Conservation (phyloP, 345 rosid genomes). For the Ceriops tagal region DNA sequence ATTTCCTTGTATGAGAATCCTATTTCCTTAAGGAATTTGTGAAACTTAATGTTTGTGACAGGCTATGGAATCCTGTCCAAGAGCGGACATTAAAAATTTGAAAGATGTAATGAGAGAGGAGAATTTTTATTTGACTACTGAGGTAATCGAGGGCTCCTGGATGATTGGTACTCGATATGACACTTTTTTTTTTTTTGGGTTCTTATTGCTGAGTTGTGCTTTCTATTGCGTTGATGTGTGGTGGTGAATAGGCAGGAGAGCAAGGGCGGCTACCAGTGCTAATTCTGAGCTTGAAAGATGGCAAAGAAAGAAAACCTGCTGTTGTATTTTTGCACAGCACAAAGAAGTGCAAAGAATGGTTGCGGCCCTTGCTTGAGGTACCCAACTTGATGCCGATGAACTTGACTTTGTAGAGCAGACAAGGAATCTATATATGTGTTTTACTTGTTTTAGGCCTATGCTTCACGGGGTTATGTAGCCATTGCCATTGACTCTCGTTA, state of each 20-base stretch:
- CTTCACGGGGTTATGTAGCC: conserved; percentile 81
- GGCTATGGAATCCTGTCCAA: conserved; percentile 81
- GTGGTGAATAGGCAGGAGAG: conserved; percentile 47
- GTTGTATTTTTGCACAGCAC: conserved; percentile 87
- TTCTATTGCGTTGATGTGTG: neutral
- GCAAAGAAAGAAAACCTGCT: conserved; percentile 51
- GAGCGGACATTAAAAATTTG: conserved; percentile 38
- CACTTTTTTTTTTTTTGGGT: neutral
- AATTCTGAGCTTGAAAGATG: conserved; percentile 55
- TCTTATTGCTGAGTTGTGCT: neutral
- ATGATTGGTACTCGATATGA: neutral
- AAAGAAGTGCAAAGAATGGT: conserved; percentile 74
- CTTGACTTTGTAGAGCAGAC: neutral
- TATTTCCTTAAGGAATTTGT: neutral
- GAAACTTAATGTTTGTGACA: conserved; percentile 15
- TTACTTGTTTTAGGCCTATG: conserved; percentile 59
- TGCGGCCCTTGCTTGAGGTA: conserved; percentile 88
- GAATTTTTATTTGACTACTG: conserved; percentile 62
- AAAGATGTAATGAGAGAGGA: conserved; percentile 65
- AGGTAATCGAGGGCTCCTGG: conserved; percentile 36
- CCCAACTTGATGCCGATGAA: neutral
- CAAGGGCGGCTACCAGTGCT: conserved; percentile 75
- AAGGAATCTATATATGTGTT: neutral
- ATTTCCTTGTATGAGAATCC: too few relatives aligned
- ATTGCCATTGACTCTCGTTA: conserved; percentile 83